These are phyloP conservation scores for Claviceps africana DNA, from an alignment of 2,329 filamentous ascomycete species.

Conservation along the genomic window DNA sequence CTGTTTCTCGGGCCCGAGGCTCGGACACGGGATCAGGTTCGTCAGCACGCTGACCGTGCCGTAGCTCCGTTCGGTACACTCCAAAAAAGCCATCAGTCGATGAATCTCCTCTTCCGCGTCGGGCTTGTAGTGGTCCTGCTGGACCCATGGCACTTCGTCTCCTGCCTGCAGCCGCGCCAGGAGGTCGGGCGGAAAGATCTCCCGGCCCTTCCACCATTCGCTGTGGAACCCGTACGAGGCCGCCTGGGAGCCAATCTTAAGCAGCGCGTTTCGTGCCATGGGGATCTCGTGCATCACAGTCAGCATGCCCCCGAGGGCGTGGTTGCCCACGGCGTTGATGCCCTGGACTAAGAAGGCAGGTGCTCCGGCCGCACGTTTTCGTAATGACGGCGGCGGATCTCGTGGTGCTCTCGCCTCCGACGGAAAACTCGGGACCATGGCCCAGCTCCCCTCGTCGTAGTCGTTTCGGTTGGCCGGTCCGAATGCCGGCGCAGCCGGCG, in stretches of 20 bases:
- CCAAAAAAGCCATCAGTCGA: slow-evolving; percentile 49
- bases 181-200: slow-evolving; percentile 29
- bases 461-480: slow-evolving; percentile 43
- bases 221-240: slow-evolving; percentile 39
- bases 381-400: slow-evolving; percentile 23
- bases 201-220: slow-evolving; percentile 48
- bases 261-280: slow-evolving; percentile 39
- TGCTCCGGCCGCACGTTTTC: slow-evolving; percentile 25
- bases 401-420: slow-evolving; percentile 11
- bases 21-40: slow-evolving; percentile 21
- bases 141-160: slow-evolving; percentile 18
- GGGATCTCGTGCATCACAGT: slow-evolving; percentile 49
- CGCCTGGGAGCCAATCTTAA: slow-evolving; percentile 27
- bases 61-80: slow-evolving; percentile 45
- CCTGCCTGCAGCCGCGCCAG: slow-evolving; percentile 19
- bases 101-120: slow-evolving; percentile 41
- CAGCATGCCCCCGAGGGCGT: slow-evolving; percentile 38
- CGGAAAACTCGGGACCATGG: slow-evolving; percentile 34
- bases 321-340: slow-evolving; percentile 18
- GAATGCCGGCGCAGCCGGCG: slow-evolving; percentile 31
- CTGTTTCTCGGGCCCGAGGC: slow-evolving; percentile 23
- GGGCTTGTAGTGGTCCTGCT: slow-evolving; percentile 16
- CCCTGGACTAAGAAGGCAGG: slow-evolving; percentile 39
- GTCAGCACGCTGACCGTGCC: slow-evolving; percentile 38
- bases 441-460: slow-evolving; percentile 44